Base-by-base conservation (phyloP, 2,329 filamentous ascomycete genomes). In the Stemphylium lycopersici region DNA sequence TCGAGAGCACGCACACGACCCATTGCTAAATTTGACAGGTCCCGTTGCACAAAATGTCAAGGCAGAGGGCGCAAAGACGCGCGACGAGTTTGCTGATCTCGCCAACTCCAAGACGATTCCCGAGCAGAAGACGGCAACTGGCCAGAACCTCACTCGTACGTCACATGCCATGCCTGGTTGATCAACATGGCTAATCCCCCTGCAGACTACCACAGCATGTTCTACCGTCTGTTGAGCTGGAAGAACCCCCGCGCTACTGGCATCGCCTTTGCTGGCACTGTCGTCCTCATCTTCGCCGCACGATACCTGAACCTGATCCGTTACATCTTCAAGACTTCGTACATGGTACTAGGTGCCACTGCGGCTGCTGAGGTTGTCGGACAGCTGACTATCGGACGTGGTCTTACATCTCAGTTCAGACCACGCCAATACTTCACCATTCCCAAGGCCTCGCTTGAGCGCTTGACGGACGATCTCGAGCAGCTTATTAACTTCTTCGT, bases 401-500 rank as follows among this genome's bases (percentile, higher is more conserved):
- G 86, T 55, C 72, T 88, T 48, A 81, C 83, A 47, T 83, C 82
- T 63, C 83, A 84, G 59, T 81, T 88, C 76, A 80, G 86, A 54
- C 86, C 86, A 20, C 81, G 80, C 68, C 83, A 83, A 69, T 88
- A 88, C 80, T 88, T 86, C 77, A 86, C 82, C 43, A 82, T 88
- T 54, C 84, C 84, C 32, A 84, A 85, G 70, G 85, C 87, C 64
- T 84, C 83, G 43, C 78, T 87, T 32, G 85, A 88, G 72, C 82
- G 80, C 53, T 74, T 84, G 18, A 76, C 86, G 43, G 85, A 86
- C 61, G 86, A 88, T 69, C 70, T 86, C 12, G 84, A 86, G 71
- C 84, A 88, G 75, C 77, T 88, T 48, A 79, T 84, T 76, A 87
- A 88, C 78, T 88, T 88, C 77, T 85, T 87, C 74, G 80, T 88